Percentiles rank a stretch among this genome's conserved stretches.
These are phyloP conservation scores for Penicillium psychrofluorescens DNA, from an alignment of 495 filamentous ascomycete genomes.

Conservation along the genomic window DNA sequence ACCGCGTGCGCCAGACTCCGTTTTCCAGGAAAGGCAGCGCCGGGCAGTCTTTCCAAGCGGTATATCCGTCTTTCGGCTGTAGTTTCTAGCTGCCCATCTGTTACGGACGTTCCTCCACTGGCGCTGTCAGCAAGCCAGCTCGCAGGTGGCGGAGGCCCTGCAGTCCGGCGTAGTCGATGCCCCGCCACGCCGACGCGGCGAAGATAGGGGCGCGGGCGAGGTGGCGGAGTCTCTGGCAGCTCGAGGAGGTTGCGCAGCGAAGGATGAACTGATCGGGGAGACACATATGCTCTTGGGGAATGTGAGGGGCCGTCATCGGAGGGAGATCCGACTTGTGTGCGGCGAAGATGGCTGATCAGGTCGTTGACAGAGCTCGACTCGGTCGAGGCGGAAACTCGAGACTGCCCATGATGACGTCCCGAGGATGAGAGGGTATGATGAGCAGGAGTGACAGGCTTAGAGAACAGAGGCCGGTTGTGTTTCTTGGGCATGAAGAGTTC, in stretches of 20 bases:
- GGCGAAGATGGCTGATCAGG: constrained; percentile 42
- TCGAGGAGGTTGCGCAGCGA: constrained; percentile 54
- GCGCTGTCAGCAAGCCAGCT: constrained; percentile 55
- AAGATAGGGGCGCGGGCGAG: constrained; percentile 49
- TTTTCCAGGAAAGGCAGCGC: constrained; percentile 30
- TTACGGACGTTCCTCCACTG: constrained; percentile 1
- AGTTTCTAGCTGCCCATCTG: neutral
- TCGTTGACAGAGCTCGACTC: constrained; percentile 35
- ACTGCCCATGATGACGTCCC: constrained; percentile 21
- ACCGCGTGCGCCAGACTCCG: constrained; percentile 50
- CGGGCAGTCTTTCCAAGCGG: constrained; percentile 38
- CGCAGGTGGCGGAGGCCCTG: constrained; percentile 63
- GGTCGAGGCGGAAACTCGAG: constrained; percentile 12
- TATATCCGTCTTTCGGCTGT: constrained; percentile 11
- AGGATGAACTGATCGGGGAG: constrained; percentile 44
- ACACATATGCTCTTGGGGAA: constrained; percentile 6
- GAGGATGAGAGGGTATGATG: constrained; percentile 32
- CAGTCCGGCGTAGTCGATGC: constrained; percentile 40
- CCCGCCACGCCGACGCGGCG: constrained; percentile 29
- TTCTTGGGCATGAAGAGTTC: constrained; percentile 40
- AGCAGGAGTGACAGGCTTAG: constrained; percentile 29
- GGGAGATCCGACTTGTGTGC: constrained; percentile 26
- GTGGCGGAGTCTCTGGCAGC: constrained; percentile 62
- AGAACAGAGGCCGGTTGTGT: constrained; percentile 22
- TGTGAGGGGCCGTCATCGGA: constrained; percentile 10